Evolutionary conservation across 2,329 filamentous ascomycete genomes (phyloP).

Genomic region (Phyllosticta citriasiana): DNA sequence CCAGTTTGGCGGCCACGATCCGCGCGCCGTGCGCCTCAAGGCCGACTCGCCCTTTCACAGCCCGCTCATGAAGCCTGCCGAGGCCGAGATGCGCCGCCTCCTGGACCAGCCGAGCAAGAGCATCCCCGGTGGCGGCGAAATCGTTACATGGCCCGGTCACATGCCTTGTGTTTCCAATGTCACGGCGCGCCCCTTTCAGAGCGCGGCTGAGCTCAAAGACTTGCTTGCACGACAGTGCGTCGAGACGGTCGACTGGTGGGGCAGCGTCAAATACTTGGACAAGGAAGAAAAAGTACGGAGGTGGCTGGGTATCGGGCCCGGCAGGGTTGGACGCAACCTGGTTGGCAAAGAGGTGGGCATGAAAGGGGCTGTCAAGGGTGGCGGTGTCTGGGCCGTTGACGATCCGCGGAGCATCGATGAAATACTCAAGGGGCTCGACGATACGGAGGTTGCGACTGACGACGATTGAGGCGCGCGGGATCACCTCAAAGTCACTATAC

Average conservation of each 20-base stretch:
- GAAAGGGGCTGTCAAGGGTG: constrained; percentile 72
- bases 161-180: constrained; percentile 83
- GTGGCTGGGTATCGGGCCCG: constrained; percentile 88
- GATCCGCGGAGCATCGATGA: constrained; percentile 53
- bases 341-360: constrained; percentile 94
- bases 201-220: constrained; percentile 65
- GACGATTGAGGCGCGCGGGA: constrained; percentile 13
- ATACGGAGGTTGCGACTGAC: constrained; percentile 33
- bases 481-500: neutral
- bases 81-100: constrained; percentile 59
- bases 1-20: constrained; percentile 86
- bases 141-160: constrained; percentile 63
- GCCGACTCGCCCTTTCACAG: constrained; percentile 87
- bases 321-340: constrained; percentile 85
- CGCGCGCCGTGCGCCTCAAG: constrained; percentile 74
- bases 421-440: constrained; percentile 36
- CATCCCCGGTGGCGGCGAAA: constrained; percentile 47
- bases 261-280: constrained; percentile 81
- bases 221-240: constrained; percentile 70
- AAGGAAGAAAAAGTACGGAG: constrained; percentile 69
- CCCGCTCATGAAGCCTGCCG: constrained; percentile 80
- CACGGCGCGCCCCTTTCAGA: constrained; percentile 65
- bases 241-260: constrained; percentile 94
- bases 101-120: constrained; percentile 47
- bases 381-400: constrained; percentile 86